These are phyloP conservation scores for Aspergillus caelatus DNA, from an alignment of 2,329 filamentous ascomycete genomes.

Conservation along the genomic window DNA sequence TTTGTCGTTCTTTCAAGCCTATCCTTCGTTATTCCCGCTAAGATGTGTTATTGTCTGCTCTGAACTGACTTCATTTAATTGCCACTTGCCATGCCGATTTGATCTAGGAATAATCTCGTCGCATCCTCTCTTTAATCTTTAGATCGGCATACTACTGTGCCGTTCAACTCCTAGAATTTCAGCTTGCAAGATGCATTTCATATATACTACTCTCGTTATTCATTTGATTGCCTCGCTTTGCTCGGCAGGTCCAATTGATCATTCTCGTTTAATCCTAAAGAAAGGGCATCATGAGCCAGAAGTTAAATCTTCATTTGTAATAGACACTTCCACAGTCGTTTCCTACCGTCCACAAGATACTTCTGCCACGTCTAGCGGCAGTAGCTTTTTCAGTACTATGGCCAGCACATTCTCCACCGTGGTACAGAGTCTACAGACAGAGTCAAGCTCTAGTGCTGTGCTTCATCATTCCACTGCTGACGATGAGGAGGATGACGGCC, in stretches of 20 bases:
- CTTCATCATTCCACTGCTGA: not conserved
- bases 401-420: not conserved
- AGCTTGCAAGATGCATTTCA: slow-evolving; percentile 7
- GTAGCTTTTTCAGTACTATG: not conserved
- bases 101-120: not conserved
- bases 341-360: not conserved
- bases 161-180: not conserved
- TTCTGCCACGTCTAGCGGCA: not conserved
- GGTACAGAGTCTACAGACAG: not conserved
- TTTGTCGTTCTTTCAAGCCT: slow-evolving; percentile 2
- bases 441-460: not conserved
- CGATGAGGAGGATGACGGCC: too few relatives aligned
- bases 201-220: slow-evolving; percentile 8
- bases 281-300: slow-evolving; percentile 5
- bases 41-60: not conserved
- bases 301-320: not conserved
- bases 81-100: not conserved
- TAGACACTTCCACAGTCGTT: not conserved
- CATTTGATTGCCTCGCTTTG: slow-evolving; percentile 13
- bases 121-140: slow-evolving; percentile 10
- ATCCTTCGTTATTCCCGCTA: slow-evolving; percentile 1
- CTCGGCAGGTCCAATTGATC: slow-evolving; percentile 31
- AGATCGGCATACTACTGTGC: not conserved
- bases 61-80: slow-evolving; percentile 1
- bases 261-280: slow-evolving; percentile 11